These are phyloP conservation scores for Fusarium sp. DNA, from an alignment of 2,329 filamentous ascomycete species.

Conservation along the genomic window DNA sequence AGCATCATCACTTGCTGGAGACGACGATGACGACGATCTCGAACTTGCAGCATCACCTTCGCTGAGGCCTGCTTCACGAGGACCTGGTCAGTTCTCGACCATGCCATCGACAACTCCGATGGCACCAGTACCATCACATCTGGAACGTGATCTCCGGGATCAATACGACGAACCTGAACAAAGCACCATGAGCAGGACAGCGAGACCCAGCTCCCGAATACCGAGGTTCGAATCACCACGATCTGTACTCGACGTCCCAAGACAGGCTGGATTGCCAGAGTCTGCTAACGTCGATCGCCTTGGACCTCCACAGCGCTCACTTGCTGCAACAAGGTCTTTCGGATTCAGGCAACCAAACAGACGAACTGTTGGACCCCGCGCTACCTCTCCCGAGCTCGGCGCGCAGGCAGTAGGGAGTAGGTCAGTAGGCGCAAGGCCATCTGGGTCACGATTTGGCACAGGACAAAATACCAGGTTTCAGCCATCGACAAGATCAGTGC, in stretches of 20 bases:
- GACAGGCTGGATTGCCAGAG: constrained; percentile 9
- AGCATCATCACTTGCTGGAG: constrained; percentile 35
- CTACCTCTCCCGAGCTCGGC: constrained; percentile 23
- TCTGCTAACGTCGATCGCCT: constrained; percentile 7
- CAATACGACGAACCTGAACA: constrained; percentile 29
- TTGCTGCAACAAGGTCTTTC: constrained; percentile 24
- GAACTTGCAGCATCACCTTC: constrained; percentile 42
- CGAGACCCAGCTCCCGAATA: constrained; percentile 19
- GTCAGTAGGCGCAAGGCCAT: constrained; percentile 40
- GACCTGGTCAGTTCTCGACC: constrained; percentile 34
- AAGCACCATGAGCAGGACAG: background rate
- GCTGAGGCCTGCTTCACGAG: constrained; percentile 38
- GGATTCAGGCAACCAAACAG: constrained; percentile 24
- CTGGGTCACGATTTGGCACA: constrained; percentile 28
- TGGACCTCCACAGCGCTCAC: constrained; percentile 16
- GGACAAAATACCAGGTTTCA: constrained; percentile 23
- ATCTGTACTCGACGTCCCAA: background rate
- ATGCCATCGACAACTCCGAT: constrained; percentile 61
- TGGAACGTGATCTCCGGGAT: constrained; percentile 55
- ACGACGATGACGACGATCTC: constrained; percentile 46
- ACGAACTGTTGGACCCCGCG: constrained; percentile 22
- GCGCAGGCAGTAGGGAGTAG: constrained; percentile 29
- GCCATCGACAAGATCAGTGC: constrained; percentile 44
- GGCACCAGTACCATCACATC: constrained; percentile 60
- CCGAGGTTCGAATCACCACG: constrained; percentile 18